Percentiles rank a stretch among this genome's conserved stretches.
Evolutionary conservation across 2,329 filamentous ascomycete genomes (phyloP).

Genomic region (Aureobasidium zeae): DNA sequence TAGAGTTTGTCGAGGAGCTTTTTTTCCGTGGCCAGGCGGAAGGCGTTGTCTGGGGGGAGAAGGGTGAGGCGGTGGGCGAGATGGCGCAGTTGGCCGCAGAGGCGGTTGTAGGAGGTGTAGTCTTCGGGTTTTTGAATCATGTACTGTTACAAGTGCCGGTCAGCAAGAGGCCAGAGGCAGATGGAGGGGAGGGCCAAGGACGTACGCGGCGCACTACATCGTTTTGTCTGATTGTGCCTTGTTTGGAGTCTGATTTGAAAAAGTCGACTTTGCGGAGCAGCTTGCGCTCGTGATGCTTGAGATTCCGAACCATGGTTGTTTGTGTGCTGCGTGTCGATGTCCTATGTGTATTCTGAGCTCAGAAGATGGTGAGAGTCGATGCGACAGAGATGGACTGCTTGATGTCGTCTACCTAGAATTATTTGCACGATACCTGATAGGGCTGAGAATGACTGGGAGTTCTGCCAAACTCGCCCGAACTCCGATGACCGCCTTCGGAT

Average conservation of each 20-base stretch:
- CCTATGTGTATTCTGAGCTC: too few relatives aligned
- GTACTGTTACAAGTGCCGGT: background rate
- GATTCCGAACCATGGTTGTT: constrained; percentile 76
- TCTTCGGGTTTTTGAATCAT: constrained; percentile 76
- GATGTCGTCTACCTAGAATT: background rate
- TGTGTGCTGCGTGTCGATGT: background rate
- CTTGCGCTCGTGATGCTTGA: constrained; percentile 94
- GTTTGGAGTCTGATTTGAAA: constrained; percentile 56
- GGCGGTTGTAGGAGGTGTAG: constrained; percentile 50
- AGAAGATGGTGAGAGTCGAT: too few relatives aligned
- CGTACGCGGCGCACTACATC: constrained; percentile 42
- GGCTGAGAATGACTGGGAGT: constrained; percentile 9
- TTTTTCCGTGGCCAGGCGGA: constrained; percentile 75
- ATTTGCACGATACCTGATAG: constrained; percentile 1
- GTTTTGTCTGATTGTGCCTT: constrained; percentile 7
- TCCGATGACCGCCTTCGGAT: constrained; percentile 9
- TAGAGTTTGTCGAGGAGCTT: constrained; percentile 85
- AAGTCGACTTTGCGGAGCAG: constrained; percentile 90
- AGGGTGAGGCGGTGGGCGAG: constrained; percentile 80
- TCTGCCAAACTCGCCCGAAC: background rate
- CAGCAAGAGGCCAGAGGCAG: background rate
- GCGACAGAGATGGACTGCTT: background rate
- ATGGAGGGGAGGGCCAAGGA: background rate
- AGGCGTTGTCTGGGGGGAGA: constrained; percentile 67
- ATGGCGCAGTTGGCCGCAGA: constrained; percentile 62